A percentile compares a stretch with the other conserved stretches of the same genome.
Conservation (phyloP, 2,329 filamentous ascomycete species). For the Coniochaeta prunicola region DNA sequence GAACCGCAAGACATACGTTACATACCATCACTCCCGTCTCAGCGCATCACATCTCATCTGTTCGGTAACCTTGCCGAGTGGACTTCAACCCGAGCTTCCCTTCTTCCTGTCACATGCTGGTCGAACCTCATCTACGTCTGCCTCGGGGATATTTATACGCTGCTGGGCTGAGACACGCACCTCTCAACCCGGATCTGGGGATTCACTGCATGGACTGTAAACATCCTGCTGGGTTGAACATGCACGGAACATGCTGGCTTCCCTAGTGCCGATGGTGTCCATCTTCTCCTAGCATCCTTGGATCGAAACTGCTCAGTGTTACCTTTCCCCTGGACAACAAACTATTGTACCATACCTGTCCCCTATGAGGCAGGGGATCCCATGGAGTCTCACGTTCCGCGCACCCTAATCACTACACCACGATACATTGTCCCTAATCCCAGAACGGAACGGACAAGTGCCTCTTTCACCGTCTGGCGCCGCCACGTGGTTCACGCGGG, state of each 20-base stretch:
- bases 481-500: background rate
- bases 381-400: background rate
- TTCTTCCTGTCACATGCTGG: background rate
- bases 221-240: background rate
- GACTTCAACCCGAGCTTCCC: background rate
- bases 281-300: background rate
- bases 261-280: background rate
- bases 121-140: background rate
- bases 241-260: background rate
- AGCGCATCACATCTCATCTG: background rate
- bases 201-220: background rate
- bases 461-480: background rate
- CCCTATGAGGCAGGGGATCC: background rate
- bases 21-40: background rate
- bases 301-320: background rate
- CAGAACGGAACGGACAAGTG: background rate
- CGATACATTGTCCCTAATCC: background rate
- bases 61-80: background rate
- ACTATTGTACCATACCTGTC: background rate
- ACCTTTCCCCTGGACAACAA: background rate
- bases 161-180: background rate
- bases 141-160: background rate
- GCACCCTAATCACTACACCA: background rate
- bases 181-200: background rate
- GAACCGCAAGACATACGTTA: background rate